A percentile compares a stretch with the other conserved stretches of the same genome.
These are phyloP conservation scores for Chamaecyparis obtusa DNA, from an alignment of 75 land plant genomes.

Conservation along the genomic window DNA sequence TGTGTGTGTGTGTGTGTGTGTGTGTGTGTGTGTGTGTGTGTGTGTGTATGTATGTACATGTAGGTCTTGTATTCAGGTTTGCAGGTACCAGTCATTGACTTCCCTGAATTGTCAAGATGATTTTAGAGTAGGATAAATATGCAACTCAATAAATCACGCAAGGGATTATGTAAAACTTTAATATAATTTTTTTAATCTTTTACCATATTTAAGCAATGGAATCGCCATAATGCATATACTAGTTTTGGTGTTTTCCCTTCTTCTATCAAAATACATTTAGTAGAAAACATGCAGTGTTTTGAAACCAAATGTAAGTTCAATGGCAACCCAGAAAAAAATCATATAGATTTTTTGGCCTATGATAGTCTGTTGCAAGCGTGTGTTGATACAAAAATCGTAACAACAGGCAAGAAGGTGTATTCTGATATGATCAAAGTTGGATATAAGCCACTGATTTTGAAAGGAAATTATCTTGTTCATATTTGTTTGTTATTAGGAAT, in stretches of 20 bases:
- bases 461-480: conserved; percentile 39
- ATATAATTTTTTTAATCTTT: neutral
- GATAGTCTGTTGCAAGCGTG: neutral
- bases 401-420: conserved; percentile 17
- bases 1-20: no score
- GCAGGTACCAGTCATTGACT: no score
- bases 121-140: no score
- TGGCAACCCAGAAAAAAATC: no score
- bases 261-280: neutral
- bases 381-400: neutral
- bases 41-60: no score
- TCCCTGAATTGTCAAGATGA: no score
- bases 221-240: neutral
- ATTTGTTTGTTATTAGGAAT: conserved; percentile 36
- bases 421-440: conserved; percentile 19
- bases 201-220: neutral
- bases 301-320: neutral
- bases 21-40: no score
- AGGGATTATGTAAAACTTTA: no score
- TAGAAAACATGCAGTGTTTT: neutral
- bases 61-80: no score
- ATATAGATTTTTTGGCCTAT: neutral
- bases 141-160: no score
- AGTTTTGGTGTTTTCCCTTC: neutral
- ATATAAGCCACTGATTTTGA: conserved; percentile 21